These are phyloP conservation scores for Lasiodiplodia citricola DNA, from an alignment of 2,329 filamentous ascomycete genomes.

Conservation along the genomic window DNA sequence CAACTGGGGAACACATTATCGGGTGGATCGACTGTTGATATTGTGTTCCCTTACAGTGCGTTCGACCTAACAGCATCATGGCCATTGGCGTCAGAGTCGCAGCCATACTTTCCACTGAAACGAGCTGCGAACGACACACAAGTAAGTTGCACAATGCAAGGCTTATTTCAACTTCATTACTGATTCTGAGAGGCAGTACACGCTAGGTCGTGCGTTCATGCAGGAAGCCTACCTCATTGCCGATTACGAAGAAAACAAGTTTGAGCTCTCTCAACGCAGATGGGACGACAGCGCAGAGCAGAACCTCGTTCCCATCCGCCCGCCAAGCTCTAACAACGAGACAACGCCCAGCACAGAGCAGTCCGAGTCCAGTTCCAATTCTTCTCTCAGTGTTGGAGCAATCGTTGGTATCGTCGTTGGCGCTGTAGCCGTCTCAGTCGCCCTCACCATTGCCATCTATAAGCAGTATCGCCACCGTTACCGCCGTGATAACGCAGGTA, in stretches of 20 bases:
- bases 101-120: conserved; percentile 45
- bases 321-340: not conserved
- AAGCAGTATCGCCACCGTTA: not conserved
- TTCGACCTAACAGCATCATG: conserved; percentile 5
- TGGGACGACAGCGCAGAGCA: not conserved
- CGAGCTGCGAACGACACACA: conserved; percentile 44
- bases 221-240: conserved; percentile 46
- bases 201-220: conserved; percentile 42
- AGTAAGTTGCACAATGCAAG: not conserved
- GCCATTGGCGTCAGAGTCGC: not conserved
- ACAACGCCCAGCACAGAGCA: no score
- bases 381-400: not conserved
- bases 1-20: not conserved
- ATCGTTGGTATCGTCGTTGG: conserved; percentile 12
- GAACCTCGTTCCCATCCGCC: conserved; percentile 12
- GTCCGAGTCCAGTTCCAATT: not conserved
- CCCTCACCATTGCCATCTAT: not conserved
- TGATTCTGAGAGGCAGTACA: not conserved
- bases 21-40: not conserved
- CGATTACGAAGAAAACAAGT: conserved; percentile 43
- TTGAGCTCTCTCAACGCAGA: conserved; percentile 32
- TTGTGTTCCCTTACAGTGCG: conserved; percentile 18
- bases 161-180: not conserved
- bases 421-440: not conserved
- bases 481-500: not conserved